Evolutionary conservation across 163 green algal genomes (phyloP), one percentile per base, ranked within the genome.

Genomic region (Chlorella variabilis): DNA sequence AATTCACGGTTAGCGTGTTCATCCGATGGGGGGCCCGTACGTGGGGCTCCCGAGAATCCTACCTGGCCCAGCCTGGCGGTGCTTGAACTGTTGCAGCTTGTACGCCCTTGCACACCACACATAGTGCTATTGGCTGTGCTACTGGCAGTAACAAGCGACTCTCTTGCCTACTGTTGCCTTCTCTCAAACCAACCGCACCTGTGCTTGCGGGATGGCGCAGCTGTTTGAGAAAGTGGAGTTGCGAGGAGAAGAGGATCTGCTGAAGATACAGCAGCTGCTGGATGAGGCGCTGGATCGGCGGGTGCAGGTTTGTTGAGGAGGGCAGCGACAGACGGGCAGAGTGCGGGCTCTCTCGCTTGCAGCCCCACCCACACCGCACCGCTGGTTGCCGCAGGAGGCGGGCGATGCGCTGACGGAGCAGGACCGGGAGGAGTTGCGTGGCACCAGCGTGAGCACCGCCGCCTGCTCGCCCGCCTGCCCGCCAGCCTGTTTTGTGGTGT

Each of bases 161-260:
- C n/a, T n/a, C n/a, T n/a, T n/a, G n/a, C n/a, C n/a, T n/a, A n/a
- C n/a, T n/a, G n/a, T n/a, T n/a, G n/a, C n/a, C n/a, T n/a, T n/a
- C n/a, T n/a, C n/a, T n/a, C n/a, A n/a, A n/a, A n/a, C n/a, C n/a
- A n/a, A n/a, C n/a, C n/a, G n/a, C n/a, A n/a, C n/a, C n/a, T n/a
- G n/a, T n/a, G n/a, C n/a, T n/a, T n/a, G n/a, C n/a, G n/a, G n/a
- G 20, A 73, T 73, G 66, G 66, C 41, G 39, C 36, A 56, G 38
- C 45, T 77, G 78, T 77, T 83, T 5, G 78, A 83, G 41, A 69
- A 54, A 25, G 59, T 83, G 48, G 66, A 70, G 20, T 42, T 83
- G 45, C 45, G 45, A 7, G 36, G 31, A 5, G 78, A 77, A 63
- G 61, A 31, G 21, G 78, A 83, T 23, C 39, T 83, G 29, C 36